A percentile compares a stretch with the other conserved stretches of the same genome.
Conservation (phyloP, 78 protist species). For the Speleostelium caveatum region DNA sequence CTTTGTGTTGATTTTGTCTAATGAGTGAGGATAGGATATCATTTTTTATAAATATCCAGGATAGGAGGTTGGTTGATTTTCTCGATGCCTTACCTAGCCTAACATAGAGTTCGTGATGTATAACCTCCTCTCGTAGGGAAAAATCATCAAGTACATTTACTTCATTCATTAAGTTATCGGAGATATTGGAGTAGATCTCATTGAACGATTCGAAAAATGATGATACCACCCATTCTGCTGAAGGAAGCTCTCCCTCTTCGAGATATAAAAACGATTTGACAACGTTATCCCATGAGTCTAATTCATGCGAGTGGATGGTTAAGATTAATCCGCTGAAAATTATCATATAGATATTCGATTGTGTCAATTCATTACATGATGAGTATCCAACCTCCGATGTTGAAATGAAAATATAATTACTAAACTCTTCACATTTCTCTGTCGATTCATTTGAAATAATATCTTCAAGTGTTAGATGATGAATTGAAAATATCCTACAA, state of each 20-base stretch:
- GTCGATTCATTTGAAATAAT: constrained; percentile 27
- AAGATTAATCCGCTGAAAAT: constrained; percentile 19
- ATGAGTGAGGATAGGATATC: constrained; percentile 44
- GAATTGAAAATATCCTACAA: constrained; percentile 15
- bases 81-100: constrained; percentile 57
- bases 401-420: constrained; percentile 26
- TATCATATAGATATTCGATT: constrained; percentile 29
- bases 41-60: constrained; percentile 50
- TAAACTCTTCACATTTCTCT: constrained; percentile 58
- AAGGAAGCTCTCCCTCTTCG: neutral
- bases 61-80: constrained; percentile 34
- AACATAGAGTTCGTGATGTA: constrained; percentile 19
- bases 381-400: constrained; percentile 23
- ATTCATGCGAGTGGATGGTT: constrained; percentile 10
- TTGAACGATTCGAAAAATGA: constrained; percentile 22
- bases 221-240: constrained; percentile 52
- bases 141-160: constrained; percentile 47
- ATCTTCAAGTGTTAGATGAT: constrained; percentile 61
- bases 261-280: constrained; percentile 25
- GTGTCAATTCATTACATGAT: neutral
- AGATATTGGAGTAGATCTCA: neutral
- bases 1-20: constrained; percentile 9
- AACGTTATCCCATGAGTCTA: constrained; percentile 17
- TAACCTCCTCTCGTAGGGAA: constrained; percentile 20
- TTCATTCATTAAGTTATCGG: constrained; percentile 34